Evolutionary conservation across 176 grass and related monocot genomes (phyloP).

Genomic region (Phyllostachys edulis): DNA sequence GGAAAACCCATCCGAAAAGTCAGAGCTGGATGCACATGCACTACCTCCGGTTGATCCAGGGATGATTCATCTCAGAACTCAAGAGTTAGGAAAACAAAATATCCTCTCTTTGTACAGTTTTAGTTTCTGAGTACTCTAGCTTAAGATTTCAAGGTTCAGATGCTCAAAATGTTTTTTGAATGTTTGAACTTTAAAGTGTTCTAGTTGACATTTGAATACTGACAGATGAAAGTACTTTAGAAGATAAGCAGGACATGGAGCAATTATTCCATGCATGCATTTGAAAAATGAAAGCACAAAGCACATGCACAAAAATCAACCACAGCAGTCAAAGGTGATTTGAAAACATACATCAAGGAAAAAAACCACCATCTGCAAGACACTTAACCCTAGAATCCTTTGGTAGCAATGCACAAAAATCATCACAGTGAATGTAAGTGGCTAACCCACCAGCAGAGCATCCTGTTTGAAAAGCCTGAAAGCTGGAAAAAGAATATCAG

Average conservation of each 20-base stretch:
- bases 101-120: background rate
- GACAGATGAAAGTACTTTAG: background rate
- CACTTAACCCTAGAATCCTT: conserved; percentile 65
- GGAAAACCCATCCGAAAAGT: background rate
- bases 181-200: background rate
- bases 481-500: conserved; percentile 45
- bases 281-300: background rate
- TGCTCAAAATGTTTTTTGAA: background rate
- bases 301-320: background rate
- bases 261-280: background rate
- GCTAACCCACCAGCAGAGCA: conserved; percentile 94
- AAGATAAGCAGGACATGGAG: background rate
- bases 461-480: conserved; percentile 88
- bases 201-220: conserved; percentile 2
- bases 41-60: background rate
- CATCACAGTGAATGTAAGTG: conserved; percentile 83
- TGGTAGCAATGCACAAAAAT: conserved; percentile 57
- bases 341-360: conserved; percentile 68
- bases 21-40: background rate
- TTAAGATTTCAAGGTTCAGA: background rate
- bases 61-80: background rate
- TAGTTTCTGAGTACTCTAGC: background rate
- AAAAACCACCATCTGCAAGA: conserved; percentile 86
- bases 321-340: background rate
- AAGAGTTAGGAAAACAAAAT: background rate